Evolutionary conservation across 305 asterid genomes (phyloP).

Genomic region (Fraxinus velutina): DNA sequence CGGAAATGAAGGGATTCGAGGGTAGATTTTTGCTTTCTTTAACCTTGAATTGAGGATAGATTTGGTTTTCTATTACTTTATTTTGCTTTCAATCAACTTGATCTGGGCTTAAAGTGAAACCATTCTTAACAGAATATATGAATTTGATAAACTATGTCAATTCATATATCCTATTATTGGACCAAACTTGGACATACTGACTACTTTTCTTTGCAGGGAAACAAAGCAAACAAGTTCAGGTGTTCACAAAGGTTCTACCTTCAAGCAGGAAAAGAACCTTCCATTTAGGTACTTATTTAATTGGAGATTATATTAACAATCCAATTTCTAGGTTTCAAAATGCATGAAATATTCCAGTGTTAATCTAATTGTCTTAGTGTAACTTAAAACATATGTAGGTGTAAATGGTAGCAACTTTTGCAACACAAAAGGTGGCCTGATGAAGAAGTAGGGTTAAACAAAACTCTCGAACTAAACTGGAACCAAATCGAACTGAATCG

Average conservation of each 20-base stretch:
- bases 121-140: too few relatives aligned
- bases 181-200: not conserved
- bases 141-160: too few relatives aligned
- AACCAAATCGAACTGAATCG: too few relatives aligned
- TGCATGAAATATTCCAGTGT: slow-evolving; percentile 12
- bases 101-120: too few relatives aligned
- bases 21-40: too few relatives aligned
- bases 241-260: slow-evolving; percentile 80
- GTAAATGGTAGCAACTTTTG: slow-evolving; percentile 41
- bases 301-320: not conserved
- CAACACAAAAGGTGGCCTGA: slow-evolving; percentile 64
- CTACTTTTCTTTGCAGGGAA: slow-evolving; percentile 44
- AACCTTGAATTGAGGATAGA: too few relatives aligned
- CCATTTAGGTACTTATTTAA: slow-evolving; percentile 52
- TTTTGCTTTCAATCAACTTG: too few relatives aligned
- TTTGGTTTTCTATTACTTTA: too few relatives aligned
- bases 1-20: too few relatives aligned
- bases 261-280: slow-evolving; percentile 65
- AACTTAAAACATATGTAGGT: slow-evolving; percentile 29
- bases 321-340: too few relatives aligned
- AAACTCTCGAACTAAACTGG: too few relatives aligned
- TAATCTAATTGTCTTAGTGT: not conserved
- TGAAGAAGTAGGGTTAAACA: too few relatives aligned
- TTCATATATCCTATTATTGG: not conserved
- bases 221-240: slow-evolving; percentile 69